Conservation (phyloP, 495 filamentous ascomycete species). For the Entonaema liquescens region DNA sequence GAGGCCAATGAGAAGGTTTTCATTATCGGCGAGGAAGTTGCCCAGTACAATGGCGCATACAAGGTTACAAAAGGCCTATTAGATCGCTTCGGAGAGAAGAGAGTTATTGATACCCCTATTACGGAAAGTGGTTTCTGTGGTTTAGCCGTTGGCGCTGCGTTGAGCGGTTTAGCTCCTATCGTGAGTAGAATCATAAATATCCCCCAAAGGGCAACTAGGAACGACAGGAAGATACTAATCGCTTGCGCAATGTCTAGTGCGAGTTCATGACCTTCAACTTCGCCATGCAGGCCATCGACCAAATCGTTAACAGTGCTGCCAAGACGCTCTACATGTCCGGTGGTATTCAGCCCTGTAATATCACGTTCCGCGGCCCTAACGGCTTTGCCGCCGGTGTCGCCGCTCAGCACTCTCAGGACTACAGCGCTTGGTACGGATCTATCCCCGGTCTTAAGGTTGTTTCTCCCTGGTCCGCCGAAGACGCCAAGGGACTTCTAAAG, state of each 20-base stretch:
- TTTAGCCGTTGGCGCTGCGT: conserved; percentile 90
- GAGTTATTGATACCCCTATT: conserved; percentile 98
- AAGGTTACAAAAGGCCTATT: conserved; percentile 98
- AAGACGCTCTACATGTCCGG: conserved; percentile 99
- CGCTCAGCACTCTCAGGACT: conserved; percentile 98
- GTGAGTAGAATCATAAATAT: conserved; percentile 62
- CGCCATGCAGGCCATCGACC: conserved; percentile 99
- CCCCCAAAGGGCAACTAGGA: background rate
- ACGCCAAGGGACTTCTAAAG: conserved; percentile 97
- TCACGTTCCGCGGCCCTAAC: conserved; percentile 99
- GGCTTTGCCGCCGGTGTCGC: conserved; percentile 95
- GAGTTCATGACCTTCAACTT: conserved; percentile 99
- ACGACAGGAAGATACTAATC: conserved; percentile 26
- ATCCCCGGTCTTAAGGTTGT: conserved; percentile 98
- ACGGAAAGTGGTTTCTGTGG: conserved; percentile 95
- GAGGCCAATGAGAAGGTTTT: conserved; percentile 94
- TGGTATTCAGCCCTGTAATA: conserved; percentile 98
- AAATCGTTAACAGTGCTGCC: conserved; percentile 98
- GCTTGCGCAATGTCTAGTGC: conserved; percentile 64
- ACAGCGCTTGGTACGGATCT: conserved; percentile 97
- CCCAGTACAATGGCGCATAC: conserved; percentile 99
- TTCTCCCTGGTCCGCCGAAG: conserved; percentile 92
- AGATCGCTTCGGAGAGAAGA: conserved; percentile 96
- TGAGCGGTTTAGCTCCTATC: conserved; percentile 92
- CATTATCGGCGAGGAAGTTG: conserved; percentile 96